Evolutionary conservation across 2,329 filamentous ascomycete genomes (phyloP).

Genomic region (Penicillium vulpinum): DNA sequence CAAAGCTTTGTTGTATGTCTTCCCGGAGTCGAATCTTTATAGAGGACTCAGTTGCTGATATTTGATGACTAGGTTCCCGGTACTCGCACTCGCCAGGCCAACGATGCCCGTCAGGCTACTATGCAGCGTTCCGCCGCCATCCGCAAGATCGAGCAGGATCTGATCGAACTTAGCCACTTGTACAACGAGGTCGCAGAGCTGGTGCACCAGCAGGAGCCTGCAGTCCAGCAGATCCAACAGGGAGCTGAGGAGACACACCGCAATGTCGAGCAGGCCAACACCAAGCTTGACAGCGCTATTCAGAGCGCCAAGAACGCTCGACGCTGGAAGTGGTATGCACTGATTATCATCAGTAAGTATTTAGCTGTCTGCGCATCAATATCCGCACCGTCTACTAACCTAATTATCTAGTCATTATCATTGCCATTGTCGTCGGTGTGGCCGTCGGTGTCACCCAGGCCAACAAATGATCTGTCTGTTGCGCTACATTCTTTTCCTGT

Average conservation of each 20-base stretch:
- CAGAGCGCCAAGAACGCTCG: constrained; percentile 75
- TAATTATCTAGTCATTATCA: constrained; percentile 50
- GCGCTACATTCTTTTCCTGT: not conserved
- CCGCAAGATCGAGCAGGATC: constrained; percentile 86
- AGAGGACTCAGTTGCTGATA: not conserved
- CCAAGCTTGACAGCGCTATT: constrained; percentile 78
- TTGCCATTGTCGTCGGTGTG: constrained; percentile 55
- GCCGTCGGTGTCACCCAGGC: constrained; percentile 48
- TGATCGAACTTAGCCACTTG: constrained; percentile 81
- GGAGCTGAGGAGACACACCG: constrained; percentile 82
- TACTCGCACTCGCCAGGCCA: constrained; percentile 66
- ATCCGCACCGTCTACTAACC: constrained; percentile 12
- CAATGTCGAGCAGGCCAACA: constrained; percentile 82
- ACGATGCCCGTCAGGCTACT: constrained; percentile 76
- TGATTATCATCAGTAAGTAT: constrained; percentile 67
- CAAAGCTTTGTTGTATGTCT: constrained; percentile 78
- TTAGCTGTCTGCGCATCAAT: constrained; percentile 5
- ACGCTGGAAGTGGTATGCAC: constrained; percentile 96
- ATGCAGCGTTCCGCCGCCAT: constrained; percentile 82
- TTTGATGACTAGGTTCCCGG: constrained; percentile 31
- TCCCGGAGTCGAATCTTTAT: not conserved
- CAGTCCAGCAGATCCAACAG: constrained; percentile 77
- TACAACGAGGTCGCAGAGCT: constrained; percentile 88
- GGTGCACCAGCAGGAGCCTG: constrained; percentile 80
- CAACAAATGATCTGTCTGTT: constrained; percentile 16